These are phyloP conservation scores for Dactylonectria macrodidyma DNA, from an alignment of 2,329 filamentous ascomycete genomes.

Conservation along the genomic window DNA sequence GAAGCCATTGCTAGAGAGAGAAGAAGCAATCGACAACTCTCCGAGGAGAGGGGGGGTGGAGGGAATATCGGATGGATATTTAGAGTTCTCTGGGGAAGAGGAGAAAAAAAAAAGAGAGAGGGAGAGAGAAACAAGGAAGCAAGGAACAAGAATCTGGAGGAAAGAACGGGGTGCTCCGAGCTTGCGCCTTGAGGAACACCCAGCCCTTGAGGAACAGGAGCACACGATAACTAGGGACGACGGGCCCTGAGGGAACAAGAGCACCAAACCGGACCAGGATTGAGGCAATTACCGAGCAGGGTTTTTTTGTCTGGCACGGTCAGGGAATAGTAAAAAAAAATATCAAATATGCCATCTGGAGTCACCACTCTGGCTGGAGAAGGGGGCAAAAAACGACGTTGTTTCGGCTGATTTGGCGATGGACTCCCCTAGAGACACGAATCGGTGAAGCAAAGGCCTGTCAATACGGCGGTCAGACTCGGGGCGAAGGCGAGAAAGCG, in stretches of 20 bases:
- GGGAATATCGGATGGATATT: conserved; percentile 1
- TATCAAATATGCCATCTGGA: not conserved
- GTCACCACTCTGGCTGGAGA: not conserved
- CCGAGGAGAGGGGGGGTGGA: conserved; percentile 4
- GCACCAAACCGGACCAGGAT: too few species aligned
- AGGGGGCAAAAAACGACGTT: not conserved
- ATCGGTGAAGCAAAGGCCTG: not conserved
- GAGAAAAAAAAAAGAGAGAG: not conserved
- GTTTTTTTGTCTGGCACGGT: not conserved
- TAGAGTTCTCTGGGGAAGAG: not conserved
- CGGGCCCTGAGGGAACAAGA: too few species aligned
- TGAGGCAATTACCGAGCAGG: not conserved
- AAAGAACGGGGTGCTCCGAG: too few species aligned
- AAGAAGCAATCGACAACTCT: not conserved
- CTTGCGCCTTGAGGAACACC: too few species aligned
- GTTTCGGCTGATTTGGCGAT: not conserved
- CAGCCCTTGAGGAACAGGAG: too few species aligned
- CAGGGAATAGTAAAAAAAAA: not conserved
- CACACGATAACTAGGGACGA: too few species aligned
- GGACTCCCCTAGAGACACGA: not conserved
- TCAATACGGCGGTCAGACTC: not conserved
- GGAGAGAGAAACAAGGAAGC: not conserved
- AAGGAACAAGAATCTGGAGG: not conserved
- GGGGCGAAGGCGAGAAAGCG: not conserved
- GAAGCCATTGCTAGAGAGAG: conserved; percentile 22